These are phyloP conservation scores for Polyporus tsugae DNA, from an alignment of 1,284 basidiomycete species.

Conservation along the genomic window DNA sequence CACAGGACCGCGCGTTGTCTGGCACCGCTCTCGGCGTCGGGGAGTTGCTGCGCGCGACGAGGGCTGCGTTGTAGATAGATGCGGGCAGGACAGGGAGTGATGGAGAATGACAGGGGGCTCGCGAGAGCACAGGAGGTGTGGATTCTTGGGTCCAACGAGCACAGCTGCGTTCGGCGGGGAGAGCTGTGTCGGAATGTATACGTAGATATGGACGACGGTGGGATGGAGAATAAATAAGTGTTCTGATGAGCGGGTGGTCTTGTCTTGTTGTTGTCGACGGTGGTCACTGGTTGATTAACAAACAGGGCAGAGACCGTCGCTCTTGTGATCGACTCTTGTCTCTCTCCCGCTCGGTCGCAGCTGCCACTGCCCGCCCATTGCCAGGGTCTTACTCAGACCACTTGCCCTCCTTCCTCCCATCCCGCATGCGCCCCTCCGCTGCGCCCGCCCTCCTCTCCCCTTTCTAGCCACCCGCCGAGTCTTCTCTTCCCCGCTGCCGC, in stretches of 20 bases:
- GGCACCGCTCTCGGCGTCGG: not conserved
- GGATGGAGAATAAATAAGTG: not conserved
- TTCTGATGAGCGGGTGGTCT: not conserved
- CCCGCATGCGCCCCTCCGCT: conserved; percentile 24
- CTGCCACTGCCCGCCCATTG: conserved; percentile 14
- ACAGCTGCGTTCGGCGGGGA: not conserved
- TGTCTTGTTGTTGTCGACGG: conserved; percentile 4
- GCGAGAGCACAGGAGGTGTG: not conserved
- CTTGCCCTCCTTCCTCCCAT: conserved; percentile 7
- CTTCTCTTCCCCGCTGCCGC: conserved; percentile 13
- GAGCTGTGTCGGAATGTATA: not conserved
- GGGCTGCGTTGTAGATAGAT: not conserved
- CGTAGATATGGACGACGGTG: no score
- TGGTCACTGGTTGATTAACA: conserved; percentile 21
- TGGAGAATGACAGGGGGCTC: conserved; percentile 1
- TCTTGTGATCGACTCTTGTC: conserved; percentile 13
- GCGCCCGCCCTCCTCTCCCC: conserved; percentile 17
- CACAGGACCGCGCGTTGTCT: not conserved
- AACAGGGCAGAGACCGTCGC: conserved; percentile 19
- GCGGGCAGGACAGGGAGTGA: not conserved
- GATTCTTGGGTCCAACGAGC: not conserved
- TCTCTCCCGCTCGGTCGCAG: conserved; percentile 22
- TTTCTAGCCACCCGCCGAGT: not conserved
- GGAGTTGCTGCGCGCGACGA: conserved; percentile 1
- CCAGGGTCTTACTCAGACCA: conserved; percentile 8